phyloP scores from a whole-genome alignment of 2,329 filamentous ascomycete species.

The Trichothecium sympodiale region DNA sequence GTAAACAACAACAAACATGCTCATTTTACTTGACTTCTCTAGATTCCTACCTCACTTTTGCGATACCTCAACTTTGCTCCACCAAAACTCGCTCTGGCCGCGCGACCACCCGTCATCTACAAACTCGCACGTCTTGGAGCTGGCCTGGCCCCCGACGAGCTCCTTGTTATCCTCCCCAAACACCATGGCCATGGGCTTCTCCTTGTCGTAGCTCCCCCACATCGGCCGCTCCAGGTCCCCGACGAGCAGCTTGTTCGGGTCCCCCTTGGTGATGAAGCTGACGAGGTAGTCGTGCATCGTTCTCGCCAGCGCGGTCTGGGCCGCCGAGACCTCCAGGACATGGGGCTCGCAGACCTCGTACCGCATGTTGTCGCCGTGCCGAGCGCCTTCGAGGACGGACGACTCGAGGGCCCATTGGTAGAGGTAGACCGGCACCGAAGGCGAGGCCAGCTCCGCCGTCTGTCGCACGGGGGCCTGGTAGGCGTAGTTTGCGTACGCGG shows the following conservation, averaged over 20 bases:
- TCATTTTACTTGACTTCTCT: too few species aligned
- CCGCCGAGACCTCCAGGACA: slow-evolving; percentile 20
- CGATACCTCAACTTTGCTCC: slow-evolving; percentile 25
- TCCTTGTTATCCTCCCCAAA: slow-evolving; percentile 36
- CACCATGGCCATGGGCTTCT: slow-evolving; percentile 22
- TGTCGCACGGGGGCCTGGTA: slow-evolving; percentile 41
- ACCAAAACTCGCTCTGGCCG: slow-evolving; percentile 36
- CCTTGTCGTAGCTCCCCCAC: slow-evolving; percentile 22
- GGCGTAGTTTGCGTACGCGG: slow-evolving; percentile 42
- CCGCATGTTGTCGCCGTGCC: slow-evolving; percentile 35
- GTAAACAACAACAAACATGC: too few species aligned
- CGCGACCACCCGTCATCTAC: slow-evolving; percentile 28
- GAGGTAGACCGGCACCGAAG: slow-evolving; percentile 10
- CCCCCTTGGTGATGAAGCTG: slow-evolving; percentile 34
- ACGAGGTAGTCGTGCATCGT: slow-evolving; percentile 34
- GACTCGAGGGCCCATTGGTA: slow-evolving; percentile 33
- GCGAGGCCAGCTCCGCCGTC: slow-evolving; percentile 22
- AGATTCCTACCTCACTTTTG: too few species aligned
- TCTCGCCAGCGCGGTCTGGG: slow-evolving; percentile 29
- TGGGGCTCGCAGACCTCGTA: slow-evolving; percentile 31
- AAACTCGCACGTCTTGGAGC: slow-evolving; percentile 23
- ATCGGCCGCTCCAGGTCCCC: slow-evolving; percentile 13
- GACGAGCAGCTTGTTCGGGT: slow-evolving; percentile 23
- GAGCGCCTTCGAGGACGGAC: slow-evolving; percentile 29
- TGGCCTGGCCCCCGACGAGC: slow-evolving; percentile 27